These are phyloP conservation scores for Sequoia sempervirens DNA, from an alignment of 75 land plant species.

Conservation along the genomic window DNA sequence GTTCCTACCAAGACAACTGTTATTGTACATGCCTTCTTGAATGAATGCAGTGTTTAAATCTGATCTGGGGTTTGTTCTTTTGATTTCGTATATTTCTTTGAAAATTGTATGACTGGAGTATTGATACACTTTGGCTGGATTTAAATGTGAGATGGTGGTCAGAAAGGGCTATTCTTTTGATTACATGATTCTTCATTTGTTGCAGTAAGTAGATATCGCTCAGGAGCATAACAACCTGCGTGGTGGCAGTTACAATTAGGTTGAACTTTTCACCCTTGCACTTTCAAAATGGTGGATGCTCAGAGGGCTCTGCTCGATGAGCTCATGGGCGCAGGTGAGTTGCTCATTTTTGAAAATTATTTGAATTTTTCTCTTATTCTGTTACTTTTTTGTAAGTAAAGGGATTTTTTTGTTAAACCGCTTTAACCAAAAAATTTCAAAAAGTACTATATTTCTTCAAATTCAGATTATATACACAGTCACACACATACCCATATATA, in stretches of 20 bases:
- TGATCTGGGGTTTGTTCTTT: background rate
- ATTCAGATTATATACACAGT: too few species aligned
- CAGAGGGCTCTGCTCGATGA: constrained; percentile 93
- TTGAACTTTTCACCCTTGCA: background rate
- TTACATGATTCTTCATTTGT: background rate
- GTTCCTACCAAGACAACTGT: background rate
- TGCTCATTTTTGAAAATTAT: background rate
- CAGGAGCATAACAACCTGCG: background rate
- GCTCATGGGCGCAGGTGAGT: constrained; percentile 82
- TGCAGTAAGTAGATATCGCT: background rate
- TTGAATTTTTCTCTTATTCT: background rate
- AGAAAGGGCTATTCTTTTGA: background rate
- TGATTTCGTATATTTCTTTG: background rate
- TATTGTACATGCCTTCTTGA: background rate
- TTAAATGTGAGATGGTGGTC: background rate
- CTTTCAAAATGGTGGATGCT: constrained; percentile 55
- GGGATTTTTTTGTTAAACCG: background rate
- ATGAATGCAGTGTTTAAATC: background rate
- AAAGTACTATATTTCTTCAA: background rate
- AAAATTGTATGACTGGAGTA: background rate
- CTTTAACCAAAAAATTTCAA: background rate
- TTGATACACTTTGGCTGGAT: background rate
- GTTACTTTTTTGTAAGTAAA: background rate
- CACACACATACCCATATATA: too few species aligned
- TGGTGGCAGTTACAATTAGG: background rate